These are phyloP conservation scores for Mucor plumbeus DNA, from an alignment of 371 early-diverging fungal species.

Conservation along the genomic window DNA sequence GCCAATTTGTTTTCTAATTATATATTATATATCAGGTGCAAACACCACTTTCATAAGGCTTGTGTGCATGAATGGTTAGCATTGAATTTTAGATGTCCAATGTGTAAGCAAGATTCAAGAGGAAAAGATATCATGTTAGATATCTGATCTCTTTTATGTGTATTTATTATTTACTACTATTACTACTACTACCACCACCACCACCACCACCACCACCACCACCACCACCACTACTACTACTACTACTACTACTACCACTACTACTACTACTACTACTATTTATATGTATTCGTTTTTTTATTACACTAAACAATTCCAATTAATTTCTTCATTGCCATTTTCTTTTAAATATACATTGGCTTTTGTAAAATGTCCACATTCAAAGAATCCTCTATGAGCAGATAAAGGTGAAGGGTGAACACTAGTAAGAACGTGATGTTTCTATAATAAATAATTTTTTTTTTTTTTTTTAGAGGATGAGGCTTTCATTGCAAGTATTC, in stretches of 20 bases:
- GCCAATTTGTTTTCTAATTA: background rate
- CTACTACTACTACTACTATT: background rate
- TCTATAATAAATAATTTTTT: slow-evolving; percentile 30
- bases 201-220: background rate
- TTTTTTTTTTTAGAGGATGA: background rate
- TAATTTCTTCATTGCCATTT: slow-evolving; percentile 66
- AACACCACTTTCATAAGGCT: slow-evolving; percentile 39
- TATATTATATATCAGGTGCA: slow-evolving; percentile 28
- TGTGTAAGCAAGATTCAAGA: slow-evolving; percentile 39
- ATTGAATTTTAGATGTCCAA: slow-evolving; percentile 37
- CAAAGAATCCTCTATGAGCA: slow-evolving; percentile 90
- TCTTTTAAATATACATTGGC: slow-evolving; percentile 91
- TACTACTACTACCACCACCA: background rate
- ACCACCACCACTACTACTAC: background rate
- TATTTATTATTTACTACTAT: background rate
- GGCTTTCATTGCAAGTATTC: background rate
- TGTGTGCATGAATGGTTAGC: slow-evolving; percentile 41
- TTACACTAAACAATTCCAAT: slow-evolving; percentile 73
- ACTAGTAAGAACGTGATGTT: slow-evolving; percentile 86
- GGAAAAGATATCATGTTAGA: slow-evolving; percentile 27
- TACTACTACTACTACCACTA: background rate
- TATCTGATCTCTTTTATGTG: slow-evolving; percentile 5
- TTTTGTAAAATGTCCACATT: slow-evolving; percentile 87
- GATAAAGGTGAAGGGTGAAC: slow-evolving; percentile 97
- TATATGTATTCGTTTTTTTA: background rate